Evolutionary conservation across 192 early-diverging fungal genomes (phyloP).

Genomic region (Linnemannia exigua): DNA sequence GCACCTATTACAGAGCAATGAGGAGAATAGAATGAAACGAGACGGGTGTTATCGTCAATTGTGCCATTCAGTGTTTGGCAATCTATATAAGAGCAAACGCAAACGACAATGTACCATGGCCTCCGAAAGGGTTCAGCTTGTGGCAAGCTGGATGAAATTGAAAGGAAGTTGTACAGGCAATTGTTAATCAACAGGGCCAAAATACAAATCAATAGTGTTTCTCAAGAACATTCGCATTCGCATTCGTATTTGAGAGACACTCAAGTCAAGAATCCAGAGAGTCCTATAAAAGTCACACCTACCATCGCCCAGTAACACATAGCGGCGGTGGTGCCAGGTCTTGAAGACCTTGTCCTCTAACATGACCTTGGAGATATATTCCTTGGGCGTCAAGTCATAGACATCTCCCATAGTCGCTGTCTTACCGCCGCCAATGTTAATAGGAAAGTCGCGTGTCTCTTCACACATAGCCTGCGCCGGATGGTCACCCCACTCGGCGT

Average conservation of each 20-base stretch:
- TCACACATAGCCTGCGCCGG: not conserved
- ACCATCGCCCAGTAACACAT: not conserved
- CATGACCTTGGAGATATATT: slow-evolving; percentile 1
- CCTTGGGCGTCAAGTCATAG: not conserved
- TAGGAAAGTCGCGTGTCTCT: not conserved
- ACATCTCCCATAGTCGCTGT: not conserved
- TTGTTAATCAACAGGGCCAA: not conserved
- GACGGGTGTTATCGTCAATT: not conserved
- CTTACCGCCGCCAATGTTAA: not conserved
- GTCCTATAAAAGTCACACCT: not conserved
- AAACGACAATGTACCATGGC: not conserved
- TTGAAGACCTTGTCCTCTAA: slow-evolving; percentile 1
- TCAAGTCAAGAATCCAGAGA: too few relatives aligned
- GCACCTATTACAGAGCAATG: not conserved
- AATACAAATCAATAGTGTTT: not conserved
- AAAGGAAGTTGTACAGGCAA: not conserved
- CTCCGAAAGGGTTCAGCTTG: not conserved
- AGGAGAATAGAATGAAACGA: not conserved
- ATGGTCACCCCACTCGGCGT: not conserved
- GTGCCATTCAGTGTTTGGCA: not conserved
- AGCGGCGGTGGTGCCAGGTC: not conserved
- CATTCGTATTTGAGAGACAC: too few relatives aligned
- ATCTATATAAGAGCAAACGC: not conserved
- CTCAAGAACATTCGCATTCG: too few relatives aligned
- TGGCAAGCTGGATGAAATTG: not conserved